A percentile compares a stretch with the other conserved stretches of the same genome.
Evolutionary conservation across 2,329 filamentous ascomycete genomes (phyloP).

Genomic region (Fusarium paranaense): DNA sequence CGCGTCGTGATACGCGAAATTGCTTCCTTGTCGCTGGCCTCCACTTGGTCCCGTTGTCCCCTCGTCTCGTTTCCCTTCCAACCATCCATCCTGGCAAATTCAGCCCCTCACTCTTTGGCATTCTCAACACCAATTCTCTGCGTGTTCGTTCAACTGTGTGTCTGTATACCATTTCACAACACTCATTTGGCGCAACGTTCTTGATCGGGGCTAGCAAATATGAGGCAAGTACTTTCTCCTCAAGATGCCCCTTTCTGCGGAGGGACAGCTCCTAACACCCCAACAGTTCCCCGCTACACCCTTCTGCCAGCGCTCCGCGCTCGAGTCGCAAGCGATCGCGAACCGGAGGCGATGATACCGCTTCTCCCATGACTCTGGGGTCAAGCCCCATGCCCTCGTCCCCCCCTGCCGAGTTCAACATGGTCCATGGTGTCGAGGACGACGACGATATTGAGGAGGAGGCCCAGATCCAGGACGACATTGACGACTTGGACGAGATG

Average conservation of each 20-base stretch:
- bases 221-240: conserved; percentile 17
- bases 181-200: conserved; percentile 8
- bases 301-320: conserved; percentile 70
- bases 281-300: conserved; percentile 83
- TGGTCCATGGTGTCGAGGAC: conserved; percentile 75
- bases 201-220: conserved; percentile 13
- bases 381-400: conserved; percentile 76
- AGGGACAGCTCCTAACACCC: conserved; percentile 18
- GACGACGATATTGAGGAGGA: conserved; percentile 80
- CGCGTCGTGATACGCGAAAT: conserved; percentile 46
- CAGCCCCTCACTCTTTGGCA: conserved; percentile 39
- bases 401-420: conserved; percentile 68
- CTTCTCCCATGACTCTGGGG: conserved; percentile 62
- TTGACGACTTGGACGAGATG: conserved; percentile 83
- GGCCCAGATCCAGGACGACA: conserved; percentile 76
- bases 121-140: conserved; percentile 13
- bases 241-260: not conserved
- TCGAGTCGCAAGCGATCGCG: conserved; percentile 68
- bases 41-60: conserved; percentile 24
- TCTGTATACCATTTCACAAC: conserved; percentile 10
- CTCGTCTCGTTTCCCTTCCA: conserved; percentile 34
- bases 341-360: conserved; percentile 61
- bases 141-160: not conserved
- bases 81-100: conserved; percentile 27
- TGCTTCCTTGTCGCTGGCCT: conserved; percentile 30